These are phyloP conservation scores for Prunus davidiana DNA, from an alignment of 306 rosid species.

Conservation along the genomic window DNA sequence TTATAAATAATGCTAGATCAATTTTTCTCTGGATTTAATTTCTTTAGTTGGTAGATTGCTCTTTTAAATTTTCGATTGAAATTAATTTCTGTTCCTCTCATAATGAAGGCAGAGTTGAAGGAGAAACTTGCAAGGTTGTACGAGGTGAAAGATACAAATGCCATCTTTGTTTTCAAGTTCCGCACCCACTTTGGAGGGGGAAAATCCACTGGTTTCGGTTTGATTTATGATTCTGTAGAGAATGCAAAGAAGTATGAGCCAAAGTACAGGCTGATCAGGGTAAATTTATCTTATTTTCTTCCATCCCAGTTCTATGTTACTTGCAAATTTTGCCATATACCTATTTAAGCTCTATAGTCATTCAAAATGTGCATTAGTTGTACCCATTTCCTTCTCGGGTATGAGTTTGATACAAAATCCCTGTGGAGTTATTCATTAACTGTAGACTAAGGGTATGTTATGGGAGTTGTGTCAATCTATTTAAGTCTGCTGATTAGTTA, in stretches of 20 bases:
- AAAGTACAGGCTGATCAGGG: slow-evolving; percentile 94
- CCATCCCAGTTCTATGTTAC: neutral
- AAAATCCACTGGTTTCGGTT: slow-evolving; percentile 85
- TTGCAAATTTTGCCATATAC: too few relatives aligned
- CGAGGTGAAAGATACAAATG: slow-evolving; percentile 74
- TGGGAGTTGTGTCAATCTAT: neutral
- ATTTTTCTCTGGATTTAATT: neutral
- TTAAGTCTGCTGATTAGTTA: neutral
- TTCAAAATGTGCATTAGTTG: neutral
- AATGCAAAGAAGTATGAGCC: slow-evolving; percentile 96
- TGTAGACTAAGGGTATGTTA: neutral
- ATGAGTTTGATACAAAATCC: neutral
- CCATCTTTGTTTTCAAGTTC: slow-evolving; percentile 85
- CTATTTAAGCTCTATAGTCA: neutral
- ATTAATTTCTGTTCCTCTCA: neutral
- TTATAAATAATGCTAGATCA: neutral
- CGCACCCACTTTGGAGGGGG: slow-evolving; percentile 98
- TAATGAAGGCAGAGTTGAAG: slow-evolving; percentile 72
- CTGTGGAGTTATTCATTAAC: neutral
- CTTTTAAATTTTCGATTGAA: neutral
- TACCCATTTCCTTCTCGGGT: neutral
- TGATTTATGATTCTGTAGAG: slow-evolving; percentile 83
- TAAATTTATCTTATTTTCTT: slow-evolving; percentile 17
- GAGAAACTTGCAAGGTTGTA: slow-evolving; percentile 78
- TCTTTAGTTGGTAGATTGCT: neutral